Evolutionary conservation across 2,329 filamentous ascomycete species (phyloP).

Genomic region (Dothiorella sarmentorum): DNA sequence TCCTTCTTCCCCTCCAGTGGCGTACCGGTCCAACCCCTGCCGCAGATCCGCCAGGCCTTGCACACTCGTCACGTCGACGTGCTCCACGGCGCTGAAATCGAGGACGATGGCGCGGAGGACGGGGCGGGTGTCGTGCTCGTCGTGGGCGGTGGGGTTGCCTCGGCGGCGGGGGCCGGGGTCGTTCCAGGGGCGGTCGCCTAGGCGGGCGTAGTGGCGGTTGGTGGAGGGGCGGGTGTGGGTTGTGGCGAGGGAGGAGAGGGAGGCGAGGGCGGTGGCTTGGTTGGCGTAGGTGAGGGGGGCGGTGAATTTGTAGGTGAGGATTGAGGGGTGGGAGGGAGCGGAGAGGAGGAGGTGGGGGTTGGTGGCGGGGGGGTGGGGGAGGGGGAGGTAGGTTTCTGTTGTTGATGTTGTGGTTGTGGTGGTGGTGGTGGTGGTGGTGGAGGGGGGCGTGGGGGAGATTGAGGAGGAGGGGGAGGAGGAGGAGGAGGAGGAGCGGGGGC

Average conservation of each 20-base stretch:
- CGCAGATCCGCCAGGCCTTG: slow-evolving; percentile 91
- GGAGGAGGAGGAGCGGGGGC: slow-evolving; percentile 35
- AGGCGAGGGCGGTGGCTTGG: slow-evolving; percentile 82
- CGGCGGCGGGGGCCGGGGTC: slow-evolving; percentile 72
- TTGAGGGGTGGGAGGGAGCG: slow-evolving; percentile 17
- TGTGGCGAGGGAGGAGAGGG: slow-evolving; percentile 47
- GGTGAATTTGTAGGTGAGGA: slow-evolving; percentile 52
- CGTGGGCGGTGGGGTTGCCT: slow-evolving; percentile 36
- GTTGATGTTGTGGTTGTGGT: not conserved
- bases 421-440: not conserved
- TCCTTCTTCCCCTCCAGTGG: slow-evolving; percentile 39
- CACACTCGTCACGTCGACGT: slow-evolving; percentile 87
- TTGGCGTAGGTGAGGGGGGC: slow-evolving; percentile 97
- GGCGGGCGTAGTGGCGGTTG: slow-evolving; percentile 55
- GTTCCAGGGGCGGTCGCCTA: slow-evolving; percentile 85
- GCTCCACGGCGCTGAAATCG: slow-evolving; percentile 89
- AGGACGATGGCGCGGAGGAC: slow-evolving; percentile 82
- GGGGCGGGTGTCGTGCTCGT: slow-evolving; percentile 52
- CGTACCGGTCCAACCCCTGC: slow-evolving; percentile 85
- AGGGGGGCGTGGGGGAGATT: slow-evolving; percentile 24
- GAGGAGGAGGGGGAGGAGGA: slow-evolving; percentile 36
- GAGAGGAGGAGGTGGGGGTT: slow-evolving; percentile 6
- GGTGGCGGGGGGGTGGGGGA: not conserved
- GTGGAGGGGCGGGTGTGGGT: slow-evolving; percentile 71
- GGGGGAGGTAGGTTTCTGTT: slow-evolving; percentile 1